A percentile compares a stretch with the other conserved stretches of the same genome.
phyloP scores from a whole-genome alignment of 2,329 filamentous ascomycete genomes.

The Ceratocystis eucalypticola region DNA sequence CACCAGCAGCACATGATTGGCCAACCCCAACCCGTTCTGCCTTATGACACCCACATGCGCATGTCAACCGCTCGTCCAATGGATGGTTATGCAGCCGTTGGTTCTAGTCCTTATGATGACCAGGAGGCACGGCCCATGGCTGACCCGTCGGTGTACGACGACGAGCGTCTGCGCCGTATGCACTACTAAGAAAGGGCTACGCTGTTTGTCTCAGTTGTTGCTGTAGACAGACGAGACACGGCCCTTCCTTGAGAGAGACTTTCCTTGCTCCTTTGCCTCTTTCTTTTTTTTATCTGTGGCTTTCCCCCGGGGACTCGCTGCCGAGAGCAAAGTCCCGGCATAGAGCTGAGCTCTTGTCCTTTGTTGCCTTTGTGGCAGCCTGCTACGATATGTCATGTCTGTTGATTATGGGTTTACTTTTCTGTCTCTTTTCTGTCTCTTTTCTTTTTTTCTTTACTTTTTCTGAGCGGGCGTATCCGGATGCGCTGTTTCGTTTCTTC shows the following conservation, averaged over 20 bases:
- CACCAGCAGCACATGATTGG: background rate
- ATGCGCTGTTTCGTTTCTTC: constrained; percentile 14
- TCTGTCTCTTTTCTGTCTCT: background rate
- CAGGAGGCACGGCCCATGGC: constrained; percentile 5
- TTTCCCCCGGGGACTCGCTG: background rate
- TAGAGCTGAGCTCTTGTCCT: background rate
- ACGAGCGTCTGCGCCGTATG: constrained; percentile 8
- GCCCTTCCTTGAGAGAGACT: too few relatives aligned
- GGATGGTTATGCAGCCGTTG: background rate
- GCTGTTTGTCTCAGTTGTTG: background rate
- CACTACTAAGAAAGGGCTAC: constrained; percentile 1
- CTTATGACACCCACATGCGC: constrained; percentile 10
- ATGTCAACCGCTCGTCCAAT: background rate
- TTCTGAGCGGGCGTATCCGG: background rate
- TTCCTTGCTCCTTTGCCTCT: background rate
- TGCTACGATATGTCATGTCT: constrained; percentile 9
- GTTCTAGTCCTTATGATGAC: background rate
- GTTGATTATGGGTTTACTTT: background rate
- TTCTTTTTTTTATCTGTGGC: background rate
- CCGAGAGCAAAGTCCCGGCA: background rate
- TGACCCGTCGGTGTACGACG: constrained; percentile 11
- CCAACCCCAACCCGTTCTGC: background rate
- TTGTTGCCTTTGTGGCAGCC: background rate
- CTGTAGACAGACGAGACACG: background rate
- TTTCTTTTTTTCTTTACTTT: constrained; percentile 3